Evolutionary conservation across 345 rosid genomes (phyloP), one percentile per base, ranked within the genome.

Genomic region (Capsella bursapastoris): DNA sequence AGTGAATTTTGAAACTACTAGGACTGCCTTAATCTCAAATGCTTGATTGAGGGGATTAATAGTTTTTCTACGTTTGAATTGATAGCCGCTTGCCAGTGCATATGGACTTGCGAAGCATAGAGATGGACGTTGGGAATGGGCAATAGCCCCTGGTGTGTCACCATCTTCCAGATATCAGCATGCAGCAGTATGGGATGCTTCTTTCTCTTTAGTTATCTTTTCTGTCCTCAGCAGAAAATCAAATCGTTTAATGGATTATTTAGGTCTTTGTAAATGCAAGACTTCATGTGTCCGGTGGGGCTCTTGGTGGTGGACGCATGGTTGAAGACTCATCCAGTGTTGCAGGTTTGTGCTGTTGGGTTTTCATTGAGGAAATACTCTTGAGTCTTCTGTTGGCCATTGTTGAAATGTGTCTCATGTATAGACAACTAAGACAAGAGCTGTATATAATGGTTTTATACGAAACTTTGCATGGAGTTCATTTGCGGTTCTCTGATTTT

Each of bases 61-160:
- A 29, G 32, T 29, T 31, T 28, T 41, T 28, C n/a, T 44, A 28
- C 52, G 58, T 52, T 69, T 52, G 35, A 10, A 56, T 70, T 67
- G 80, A 58, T 85, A 92, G 97, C 97, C 97, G 50, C 78, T 90
- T 75, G 88, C 97, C 40, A 92, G 93, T 79, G 97, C 97, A 48
- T 92, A 92, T 84, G 97, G 97, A 79, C 96, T 92, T 83, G 97
- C 97, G 18, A 92, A 90, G 83, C 97, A 92, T 63, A 88, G 97
- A 78, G 97, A 92, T 81, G 97, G 97, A 61, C 97, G 97, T 45
- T 92, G 97, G 97, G 97, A 92, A 79, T 92, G 97, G 97, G 97
- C 97, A 75, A 92, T 92, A 72, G 97, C 97, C 75, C 97, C 97
- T 68, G 97, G 97, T 78, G 96, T 92, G 41, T 90, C 97, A 40